Conservation (phyloP, 768 basidiomycete species). For the Naganishia kalamii region DNA sequence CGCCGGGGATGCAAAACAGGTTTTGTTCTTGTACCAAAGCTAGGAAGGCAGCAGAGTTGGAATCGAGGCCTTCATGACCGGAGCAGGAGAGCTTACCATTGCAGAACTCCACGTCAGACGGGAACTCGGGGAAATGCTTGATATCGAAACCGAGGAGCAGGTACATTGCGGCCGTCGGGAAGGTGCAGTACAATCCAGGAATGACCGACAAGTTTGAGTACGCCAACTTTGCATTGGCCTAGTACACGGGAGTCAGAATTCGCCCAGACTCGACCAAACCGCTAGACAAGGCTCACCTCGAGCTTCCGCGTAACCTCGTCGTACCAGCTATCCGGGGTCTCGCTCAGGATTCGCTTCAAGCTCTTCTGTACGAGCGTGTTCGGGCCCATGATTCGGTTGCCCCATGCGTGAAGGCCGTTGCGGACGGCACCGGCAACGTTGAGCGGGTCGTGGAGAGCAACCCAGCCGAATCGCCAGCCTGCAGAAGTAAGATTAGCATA, state of each 20-base stretch:
- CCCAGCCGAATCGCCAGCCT: conserved; percentile 47
- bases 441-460: conserved; percentile 44
- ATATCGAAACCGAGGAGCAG: conserved; percentile 36
- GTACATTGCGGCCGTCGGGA: conserved; percentile 39
- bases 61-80: not conserved
- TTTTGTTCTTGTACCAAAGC: conserved; percentile 40
- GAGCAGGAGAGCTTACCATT: conserved; percentile 8
- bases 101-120: conserved; percentile 41
- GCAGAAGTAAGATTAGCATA: not conserved
- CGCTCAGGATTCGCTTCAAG: conserved; percentile 34
- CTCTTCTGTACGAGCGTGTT: conserved; percentile 38
- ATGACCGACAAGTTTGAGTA: conserved; percentile 26
- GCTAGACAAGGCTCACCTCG: conserved; percentile 25
- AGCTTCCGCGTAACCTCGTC: conserved; percentile 36
- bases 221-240: conserved; percentile 34
- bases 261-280: not conserved
- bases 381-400: conserved; percentile 46
- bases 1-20: conserved; percentile 40
- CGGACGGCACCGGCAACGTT: conserved; percentile 35
- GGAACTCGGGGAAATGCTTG: conserved; percentile 28
- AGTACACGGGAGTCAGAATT: not conserved
- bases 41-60: not conserved
- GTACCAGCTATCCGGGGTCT: conserved; percentile 34
- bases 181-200: conserved; percentile 33
- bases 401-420: conserved; percentile 38